Evolutionary conservation across 2,329 filamentous ascomycete species (phyloP), one percentile per base, ranked within the genome.

Genomic region (Trichoderma koningiopsis): DNA sequence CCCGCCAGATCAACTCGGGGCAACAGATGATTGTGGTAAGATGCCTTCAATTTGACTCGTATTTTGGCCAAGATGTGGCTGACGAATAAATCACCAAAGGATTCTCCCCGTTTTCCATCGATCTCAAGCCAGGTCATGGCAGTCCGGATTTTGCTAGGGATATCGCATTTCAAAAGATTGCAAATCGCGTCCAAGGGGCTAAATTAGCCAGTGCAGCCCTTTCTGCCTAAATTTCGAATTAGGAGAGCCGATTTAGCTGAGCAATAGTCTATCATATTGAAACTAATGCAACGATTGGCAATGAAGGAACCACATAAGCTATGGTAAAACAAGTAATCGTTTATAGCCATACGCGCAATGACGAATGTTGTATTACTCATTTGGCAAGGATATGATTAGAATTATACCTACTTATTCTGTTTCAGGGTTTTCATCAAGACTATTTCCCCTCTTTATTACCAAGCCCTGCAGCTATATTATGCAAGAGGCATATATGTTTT

Each of bases 81-180:
- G 22, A 61, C n/a, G 5, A 11, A 19, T 35, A 6, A 8, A 19
- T 22, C 1, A 11, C 16, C 2, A 56, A 10, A 68, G 66, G 70
- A 5, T 70, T 71, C 57, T 70, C 70, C 13, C 70, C 70, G 1
- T 71, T 71, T 49, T 71, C 70, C 11, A 71, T 71, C 35, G 70
- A 71, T 40, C 31, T 11, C 16, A 71, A 71, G 56, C 70, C 70
- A 5, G 66, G 63, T 11, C 64, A 71, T 55, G 70, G 70, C 16
- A 70, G 64, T 37, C 60, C 70, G 3, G 68, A 70, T 27, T 61
- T 70, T 24, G 70, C 70, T 14, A 68, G 70, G 35, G 68, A 71
- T 6, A 57, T 70, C 53, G 70, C 70, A 2, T 70, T 71, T 43
- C 64, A 62, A 27, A 71, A 71, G 47, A 70, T 71, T 31, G 47